Conservation (phyloP, 1,139 yeast species). For the Candida sp. region DNA sequence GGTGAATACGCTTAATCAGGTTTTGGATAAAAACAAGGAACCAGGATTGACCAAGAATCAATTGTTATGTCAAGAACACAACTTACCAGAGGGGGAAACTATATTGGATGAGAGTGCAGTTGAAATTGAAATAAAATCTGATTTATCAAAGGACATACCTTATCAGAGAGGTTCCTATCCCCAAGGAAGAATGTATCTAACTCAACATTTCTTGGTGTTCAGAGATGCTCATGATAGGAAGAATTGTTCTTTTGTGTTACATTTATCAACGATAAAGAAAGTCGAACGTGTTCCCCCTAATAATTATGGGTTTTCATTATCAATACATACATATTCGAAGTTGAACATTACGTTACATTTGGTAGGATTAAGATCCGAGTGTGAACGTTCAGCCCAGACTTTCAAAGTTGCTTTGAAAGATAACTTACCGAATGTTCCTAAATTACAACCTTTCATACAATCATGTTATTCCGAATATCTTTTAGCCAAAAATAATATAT, state of each 20-base stretch:
- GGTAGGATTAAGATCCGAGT: constrained; percentile 73
- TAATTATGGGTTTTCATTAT: constrained; percentile 75
- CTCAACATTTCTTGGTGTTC: constrained; percentile 75
- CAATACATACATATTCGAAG: constrained; percentile 68
- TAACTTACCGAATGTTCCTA: constrained; percentile 61
- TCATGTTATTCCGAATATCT: constrained; percentile 86
- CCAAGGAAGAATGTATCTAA: constrained; percentile 63
- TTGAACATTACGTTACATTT: constrained; percentile 64
- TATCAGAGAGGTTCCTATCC: constrained; percentile 27
- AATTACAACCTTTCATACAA: constrained; percentile 61
- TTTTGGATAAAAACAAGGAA: constrained; percentile 31
- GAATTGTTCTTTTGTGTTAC: constrained; percentile 67
- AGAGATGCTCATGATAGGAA: constrained; percentile 66
- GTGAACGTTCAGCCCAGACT: constrained; percentile 75
- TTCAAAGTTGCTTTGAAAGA: constrained; percentile 61
- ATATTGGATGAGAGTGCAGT: constrained; percentile 67
- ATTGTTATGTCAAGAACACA: constrained; percentile 60
- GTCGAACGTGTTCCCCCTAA: constrained; percentile 82
- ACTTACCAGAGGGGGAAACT: constrained; percentile 68
- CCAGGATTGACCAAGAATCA: constrained; percentile 58
- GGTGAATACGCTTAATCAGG: constrained; percentile 38
- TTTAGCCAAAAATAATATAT: constrained; percentile 54
- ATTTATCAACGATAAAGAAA: constrained; percentile 74
- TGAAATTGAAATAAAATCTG: constrained; percentile 55
- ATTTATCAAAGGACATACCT: constrained; percentile 18